A percentile compares a stretch with the other conserved stretches of the same genome.
phyloP scores from a whole-genome alignment of 768 basidiomycete species.

The Lactarius sp. region DNA sequence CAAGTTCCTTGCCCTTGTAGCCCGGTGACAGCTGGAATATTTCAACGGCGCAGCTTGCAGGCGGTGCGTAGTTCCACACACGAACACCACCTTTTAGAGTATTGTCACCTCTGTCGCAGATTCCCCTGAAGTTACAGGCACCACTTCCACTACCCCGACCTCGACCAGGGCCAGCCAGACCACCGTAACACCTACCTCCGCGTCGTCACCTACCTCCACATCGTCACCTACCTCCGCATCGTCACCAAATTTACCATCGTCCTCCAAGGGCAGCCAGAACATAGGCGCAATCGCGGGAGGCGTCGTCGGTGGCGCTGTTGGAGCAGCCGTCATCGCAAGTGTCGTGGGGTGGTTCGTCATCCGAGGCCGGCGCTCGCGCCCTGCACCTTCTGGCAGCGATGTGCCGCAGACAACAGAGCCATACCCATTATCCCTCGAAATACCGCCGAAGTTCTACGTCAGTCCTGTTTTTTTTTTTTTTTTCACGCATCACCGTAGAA shows the following conservation, averaged over 20 bases:
- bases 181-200: neutral
- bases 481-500: neutral
- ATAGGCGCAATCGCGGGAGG: constrained; percentile 65
- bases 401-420: neutral
- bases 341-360: constrained; percentile 38
- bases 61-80: neutral
- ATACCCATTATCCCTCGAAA: neutral
- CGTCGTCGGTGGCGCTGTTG: constrained; percentile 50
- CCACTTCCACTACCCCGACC: neutral
- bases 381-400: constrained; percentile 20
- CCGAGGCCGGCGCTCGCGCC: constrained; percentile 30
- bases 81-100: neutral
- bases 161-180: neutral
- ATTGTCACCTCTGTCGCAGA: neutral
- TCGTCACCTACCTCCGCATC: neutral
- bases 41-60: neutral
- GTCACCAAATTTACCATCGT: neutral
- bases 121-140: constrained; percentile 12
- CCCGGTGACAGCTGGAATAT: constrained; percentile 10
- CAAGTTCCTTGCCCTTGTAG: neutral
- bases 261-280: constrained; percentile 26
- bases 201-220: neutral
- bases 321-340: constrained; percentile 39
- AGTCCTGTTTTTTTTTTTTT: constrained; percentile 10
- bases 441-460: constrained; percentile 19